Evolutionary conservation across 371 early-diverging fungal species (phyloP).

Genomic region (Apophysomyces elegans): DNA sequence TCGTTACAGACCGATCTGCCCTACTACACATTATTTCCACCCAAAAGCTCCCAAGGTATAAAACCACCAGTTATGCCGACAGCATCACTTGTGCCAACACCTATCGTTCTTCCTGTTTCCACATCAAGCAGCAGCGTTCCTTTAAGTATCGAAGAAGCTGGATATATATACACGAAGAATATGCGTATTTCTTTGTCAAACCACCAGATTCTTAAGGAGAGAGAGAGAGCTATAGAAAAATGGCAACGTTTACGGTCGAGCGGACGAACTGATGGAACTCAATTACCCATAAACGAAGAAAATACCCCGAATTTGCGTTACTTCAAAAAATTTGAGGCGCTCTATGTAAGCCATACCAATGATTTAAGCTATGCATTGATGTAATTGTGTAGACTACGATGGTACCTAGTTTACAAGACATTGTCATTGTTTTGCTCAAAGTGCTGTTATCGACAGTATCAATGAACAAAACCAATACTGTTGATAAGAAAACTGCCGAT

Average conservation of each 20-base stretch:
- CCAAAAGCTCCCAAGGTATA: constrained; percentile 51
- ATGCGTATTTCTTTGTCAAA: constrained; percentile 66
- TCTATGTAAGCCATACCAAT: constrained; percentile 34
- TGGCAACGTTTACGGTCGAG: constrained; percentile 29
- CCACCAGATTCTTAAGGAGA: constrained; percentile 63
- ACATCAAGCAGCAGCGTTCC: constrained; percentile 50
- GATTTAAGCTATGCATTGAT: not conserved
- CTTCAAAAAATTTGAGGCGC: constrained; percentile 36
- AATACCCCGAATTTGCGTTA: constrained; percentile 19
- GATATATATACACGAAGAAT: constrained; percentile 58
- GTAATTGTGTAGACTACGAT: constrained; percentile 35
- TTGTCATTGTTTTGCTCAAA: constrained; percentile 54
- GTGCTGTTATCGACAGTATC: constrained; percentile 47
- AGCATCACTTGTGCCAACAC: constrained; percentile 20
- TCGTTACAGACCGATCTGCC: constrained; percentile 37
- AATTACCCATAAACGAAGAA: constrained; percentile 4
- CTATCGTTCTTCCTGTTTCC: constrained; percentile 55
- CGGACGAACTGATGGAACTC: constrained; percentile 6
- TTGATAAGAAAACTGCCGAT: not conserved
- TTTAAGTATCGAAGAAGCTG: constrained; percentile 60
- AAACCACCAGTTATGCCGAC: constrained; percentile 8
- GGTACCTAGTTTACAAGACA: constrained; percentile 51
- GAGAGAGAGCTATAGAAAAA: constrained; percentile 55
- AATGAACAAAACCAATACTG: constrained; percentile 1
- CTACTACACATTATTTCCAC: constrained; percentile 50